Conservation (phyloP, 257 asterid genomes). For the Lavandula angustifolia region DNA sequence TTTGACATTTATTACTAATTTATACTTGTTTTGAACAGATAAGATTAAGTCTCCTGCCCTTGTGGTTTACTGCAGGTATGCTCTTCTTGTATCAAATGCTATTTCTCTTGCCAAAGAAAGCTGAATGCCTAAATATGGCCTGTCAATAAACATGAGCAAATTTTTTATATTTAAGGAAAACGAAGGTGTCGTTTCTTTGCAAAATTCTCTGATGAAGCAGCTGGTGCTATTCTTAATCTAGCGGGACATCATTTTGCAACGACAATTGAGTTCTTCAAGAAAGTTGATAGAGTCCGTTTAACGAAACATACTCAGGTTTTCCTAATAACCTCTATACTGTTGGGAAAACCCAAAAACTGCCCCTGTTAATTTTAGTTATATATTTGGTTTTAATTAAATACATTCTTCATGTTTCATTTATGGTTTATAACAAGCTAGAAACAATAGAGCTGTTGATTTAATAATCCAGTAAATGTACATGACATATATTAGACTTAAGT, state of each 20-base stretch:
- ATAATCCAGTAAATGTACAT: not conserved
- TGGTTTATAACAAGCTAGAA: constrained; percentile 14
- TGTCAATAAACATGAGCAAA: constrained; percentile 15
- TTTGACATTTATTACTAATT: constrained; percentile 20
- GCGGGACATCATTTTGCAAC: constrained; percentile 36
- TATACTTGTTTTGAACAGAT: constrained; percentile 53
- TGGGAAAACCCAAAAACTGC: not conserved
- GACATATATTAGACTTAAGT: not conserved
- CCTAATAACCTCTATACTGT: constrained; percentile 23
- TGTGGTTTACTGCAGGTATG: constrained; percentile 78
- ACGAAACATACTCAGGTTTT: constrained; percentile 73
- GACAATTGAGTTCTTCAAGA: constrained; percentile 35
- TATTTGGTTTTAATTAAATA: not conserved
- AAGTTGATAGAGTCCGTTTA: constrained; percentile 55
- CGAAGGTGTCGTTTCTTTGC: constrained; percentile 60
- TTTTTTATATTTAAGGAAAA: constrained; percentile 52
- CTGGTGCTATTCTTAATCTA: constrained; percentile 45
- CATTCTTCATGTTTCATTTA: constrained; percentile 1
- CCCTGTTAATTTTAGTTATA: constrained; percentile 17
- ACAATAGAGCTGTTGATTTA: not conserved
- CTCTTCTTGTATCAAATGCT: constrained; percentile 24
- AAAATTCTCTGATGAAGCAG: constrained; percentile 54
- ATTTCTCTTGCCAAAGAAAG: constrained; percentile 29
- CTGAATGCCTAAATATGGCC: constrained; percentile 22
- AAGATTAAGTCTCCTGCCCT: constrained; percentile 61